Base-by-base conservation (phyloP, 352 stramenopile genomes). In the Halophytophthora batemanensis region DNA sequence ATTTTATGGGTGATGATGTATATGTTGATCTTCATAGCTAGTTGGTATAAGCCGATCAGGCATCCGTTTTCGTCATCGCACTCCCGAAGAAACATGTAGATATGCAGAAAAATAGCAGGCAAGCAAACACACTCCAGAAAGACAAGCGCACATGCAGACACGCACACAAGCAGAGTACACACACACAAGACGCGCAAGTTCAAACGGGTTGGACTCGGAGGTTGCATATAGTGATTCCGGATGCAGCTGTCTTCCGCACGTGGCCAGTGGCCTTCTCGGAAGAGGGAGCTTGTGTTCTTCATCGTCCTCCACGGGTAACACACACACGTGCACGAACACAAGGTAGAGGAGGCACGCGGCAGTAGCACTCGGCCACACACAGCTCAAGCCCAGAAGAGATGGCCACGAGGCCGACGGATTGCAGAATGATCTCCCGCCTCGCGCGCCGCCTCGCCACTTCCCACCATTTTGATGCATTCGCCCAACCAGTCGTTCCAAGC, bases 1-100 rank as follows among this genome's bases (percentile, higher is more conserved):
- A 94, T 87, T 90, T 92, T 92, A 94, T 94, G 83, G 83, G 83
- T 94, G 83, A 94, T 94, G 91, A 81, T 94, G 81, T 91, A 89
- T 82, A 83, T 92, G 90, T 58, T 69, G 90, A 48, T 90, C 83
- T 76, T 88, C 83, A 94, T 54, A 79, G 81, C 83, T 94, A 92
- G 83, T 94, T 94, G 83, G 83, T 94, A 70, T 81, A 94, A 94
- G 83, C 83, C 83, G 83, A 72, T 78, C 88, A 69, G 85, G 80
- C 68, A 53, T 76, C 57, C 60, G 41, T 52, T 86, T 91, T 88
- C 82, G 91, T 93, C 82, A 91, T 91, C 53, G 82, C 82, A 85
- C 66, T 68, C 60, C 64, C n/a, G 45, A 25, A 57, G 7, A 50
- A 56, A 62, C 11, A 62, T 25, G 53, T 41, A 42, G 19, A 61